phyloP scores from a whole-genome alignment of 306 rosid genomes.

The Prunus fruticosa region DNA sequence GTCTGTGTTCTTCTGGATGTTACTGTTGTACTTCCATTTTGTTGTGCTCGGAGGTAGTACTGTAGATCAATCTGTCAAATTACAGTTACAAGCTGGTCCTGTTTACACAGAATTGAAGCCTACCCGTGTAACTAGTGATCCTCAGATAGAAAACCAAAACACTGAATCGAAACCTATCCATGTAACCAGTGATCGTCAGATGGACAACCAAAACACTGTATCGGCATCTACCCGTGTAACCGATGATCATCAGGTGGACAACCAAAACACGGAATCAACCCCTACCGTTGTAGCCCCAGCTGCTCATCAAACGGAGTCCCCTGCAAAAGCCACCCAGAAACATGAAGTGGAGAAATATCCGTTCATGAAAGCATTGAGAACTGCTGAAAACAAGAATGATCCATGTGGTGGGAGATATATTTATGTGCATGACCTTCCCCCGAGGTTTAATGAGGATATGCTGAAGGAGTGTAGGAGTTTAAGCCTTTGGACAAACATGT shows the following conservation, averaged over 20 bases:
- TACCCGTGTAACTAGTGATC: conserved; percentile 22
- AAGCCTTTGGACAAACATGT: conserved; percentile 96
- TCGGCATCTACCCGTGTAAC: not conserved
- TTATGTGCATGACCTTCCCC: conserved; percentile 84
- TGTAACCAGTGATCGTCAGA: not conserved
- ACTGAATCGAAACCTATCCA: not conserved
- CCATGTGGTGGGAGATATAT: conserved; percentile 97
- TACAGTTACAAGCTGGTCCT: conserved; percentile 26
- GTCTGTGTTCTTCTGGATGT: conserved; percentile 71
- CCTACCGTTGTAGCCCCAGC: not conserved
- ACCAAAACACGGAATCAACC: not conserved
- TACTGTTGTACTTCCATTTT: conserved; percentile 80
- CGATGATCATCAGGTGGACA: not conserved
- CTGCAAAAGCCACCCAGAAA: not conserved
- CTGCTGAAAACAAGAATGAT: conserved; percentile 81
- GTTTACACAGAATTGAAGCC: conserved; percentile 26
- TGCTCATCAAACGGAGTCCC: not conserved
- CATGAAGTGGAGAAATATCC: conserved; percentile 35
- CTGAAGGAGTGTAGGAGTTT: conserved; percentile 72
- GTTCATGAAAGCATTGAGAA: conserved; percentile 66
- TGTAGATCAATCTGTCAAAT: conserved; percentile 34
- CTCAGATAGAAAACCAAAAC: not conserved
- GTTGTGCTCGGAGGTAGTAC: conserved; percentile 43
- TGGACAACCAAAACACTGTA: not conserved
- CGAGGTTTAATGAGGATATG: conserved; percentile 96